phyloP scores from a whole-genome alignment of 2,329 filamentous ascomycete genomes.

The Camillea tinctor region DNA sequence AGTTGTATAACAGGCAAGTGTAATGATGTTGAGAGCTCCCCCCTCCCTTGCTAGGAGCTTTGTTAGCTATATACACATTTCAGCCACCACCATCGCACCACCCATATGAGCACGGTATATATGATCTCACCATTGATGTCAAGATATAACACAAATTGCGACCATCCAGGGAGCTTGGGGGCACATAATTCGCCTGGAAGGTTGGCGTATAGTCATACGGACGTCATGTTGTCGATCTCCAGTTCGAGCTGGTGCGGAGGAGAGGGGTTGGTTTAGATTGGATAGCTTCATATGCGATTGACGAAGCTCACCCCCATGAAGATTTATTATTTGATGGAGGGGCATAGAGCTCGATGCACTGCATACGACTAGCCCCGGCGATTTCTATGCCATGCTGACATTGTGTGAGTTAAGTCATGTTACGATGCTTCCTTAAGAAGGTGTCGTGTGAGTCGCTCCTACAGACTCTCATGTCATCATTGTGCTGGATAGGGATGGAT shows the following conservation, averaged over 20 bases:
- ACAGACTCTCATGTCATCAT: no score
- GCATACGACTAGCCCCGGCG: neutral
- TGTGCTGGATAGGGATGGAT: no score
- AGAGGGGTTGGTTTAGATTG: constrained; percentile 3
- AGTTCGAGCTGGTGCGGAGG: constrained; percentile 10
- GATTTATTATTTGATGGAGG: neutral
- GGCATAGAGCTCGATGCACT: neutral
- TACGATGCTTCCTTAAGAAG: no score
- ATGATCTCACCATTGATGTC: constrained; percentile 23
- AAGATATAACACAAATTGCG: constrained; percentile 2
- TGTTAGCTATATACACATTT: constrained; percentile 9
- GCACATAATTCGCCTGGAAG: constrained; percentile 10
- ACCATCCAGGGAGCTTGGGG: neutral
- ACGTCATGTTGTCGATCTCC: constrained; percentile 18
- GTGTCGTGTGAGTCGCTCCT: no score
- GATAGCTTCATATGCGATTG: neutral
- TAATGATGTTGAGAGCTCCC: neutral
- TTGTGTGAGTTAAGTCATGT: no score
- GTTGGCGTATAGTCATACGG: constrained; percentile 11
- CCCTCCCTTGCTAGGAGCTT: neutral
- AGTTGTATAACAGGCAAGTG: neutral
- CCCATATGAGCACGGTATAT: neutral
- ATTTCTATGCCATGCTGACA: no score
- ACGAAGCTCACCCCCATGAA: neutral
- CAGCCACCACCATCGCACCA: neutral